Evolutionary conservation across 805 yeast species (phyloP), one percentile per base, ranked within the genome.

Genomic region (Kodamaea fukazawae): DNA sequence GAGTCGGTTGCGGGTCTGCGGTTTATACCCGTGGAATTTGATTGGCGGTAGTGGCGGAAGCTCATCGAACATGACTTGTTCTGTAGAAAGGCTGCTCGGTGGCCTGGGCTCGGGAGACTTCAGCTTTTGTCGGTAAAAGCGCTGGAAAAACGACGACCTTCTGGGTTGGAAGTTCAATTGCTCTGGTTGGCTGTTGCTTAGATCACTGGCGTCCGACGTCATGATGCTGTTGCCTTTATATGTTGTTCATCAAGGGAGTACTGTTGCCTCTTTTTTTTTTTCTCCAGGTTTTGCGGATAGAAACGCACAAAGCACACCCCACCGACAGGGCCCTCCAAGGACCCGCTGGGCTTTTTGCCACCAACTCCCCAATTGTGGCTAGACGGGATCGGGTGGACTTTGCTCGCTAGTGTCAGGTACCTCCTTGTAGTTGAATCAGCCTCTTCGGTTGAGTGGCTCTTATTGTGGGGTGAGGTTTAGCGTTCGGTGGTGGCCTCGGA

Each of bases 11-110:
- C 70, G 75, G 0, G 95, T 86, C 2, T 69, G 56, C 0, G 66
- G 51, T 18, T 67, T 63, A 56, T 86, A 86, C 1, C 96, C 96
- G 1, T 41, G 43, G 12, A 90, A 64, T 13, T 51, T 57, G 8
- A 87, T 54, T 0, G 82, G 79, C 2, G 83, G 71, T 33, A 83
- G 60, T 3, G 83, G 81, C 2, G 71, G 72, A 17, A 31, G 32
- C 18, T 12, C 35, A 11, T 22, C 11, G 61, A 15, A 10, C 11
- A 11, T 30, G 17, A 20, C 36, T 16, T 20, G 23, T 29, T 23
- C 12, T 9, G 38, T 9, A 16, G 40, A 25, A 20, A 6, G 37
- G n/a, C 11, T 26, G 30, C 30, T 15, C 14, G 15, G 30, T 8
- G 7, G 22, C 13, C 14, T 20, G 6, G 36, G 23, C 7, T 14